phyloP scores from a whole-genome alignment of 2,329 filamentous ascomycete species.

The Colletotrichum sp. region DNA sequence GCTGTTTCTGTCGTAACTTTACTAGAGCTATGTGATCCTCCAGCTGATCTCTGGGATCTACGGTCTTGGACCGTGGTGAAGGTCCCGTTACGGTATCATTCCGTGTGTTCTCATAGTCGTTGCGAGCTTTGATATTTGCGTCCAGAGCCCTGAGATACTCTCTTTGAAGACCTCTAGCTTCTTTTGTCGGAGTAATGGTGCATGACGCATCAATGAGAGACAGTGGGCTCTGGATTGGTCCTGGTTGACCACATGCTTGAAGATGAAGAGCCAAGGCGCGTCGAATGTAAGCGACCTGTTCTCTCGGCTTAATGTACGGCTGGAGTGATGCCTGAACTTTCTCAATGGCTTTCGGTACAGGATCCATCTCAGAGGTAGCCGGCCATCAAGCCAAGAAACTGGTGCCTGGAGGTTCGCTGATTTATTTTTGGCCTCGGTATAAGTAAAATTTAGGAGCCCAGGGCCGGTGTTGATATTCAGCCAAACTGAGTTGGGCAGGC shows the following conservation, averaged over 20 bases:
- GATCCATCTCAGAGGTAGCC: constrained; percentile 22
- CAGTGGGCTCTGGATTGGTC: constrained; percentile 48
- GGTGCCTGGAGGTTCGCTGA: neutral
- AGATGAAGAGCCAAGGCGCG: constrained; percentile 60
- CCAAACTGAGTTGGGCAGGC: neutral
- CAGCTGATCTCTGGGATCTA: constrained; percentile 32
- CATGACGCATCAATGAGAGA: constrained; percentile 50
- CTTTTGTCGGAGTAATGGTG: constrained; percentile 37
- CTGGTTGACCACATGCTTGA: constrained; percentile 48
- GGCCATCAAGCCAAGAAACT: neutral
- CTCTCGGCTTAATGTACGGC: constrained; percentile 60
- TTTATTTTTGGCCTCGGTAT: neutral
- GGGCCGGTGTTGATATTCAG: neutral
- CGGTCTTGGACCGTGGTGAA: constrained; percentile 14
- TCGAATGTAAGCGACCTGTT: constrained; percentile 62
- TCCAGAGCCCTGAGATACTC: constrained; percentile 61
- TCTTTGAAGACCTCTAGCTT: constrained; percentile 52
- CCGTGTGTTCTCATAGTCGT: constrained; percentile 44
- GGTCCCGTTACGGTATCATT: constrained; percentile 25
- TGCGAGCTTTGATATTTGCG: constrained; percentile 55
- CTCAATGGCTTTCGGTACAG: constrained; percentile 37
- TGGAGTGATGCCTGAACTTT: constrained; percentile 49
- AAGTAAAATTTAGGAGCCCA: neutral
- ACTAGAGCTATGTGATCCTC: constrained; percentile 57
- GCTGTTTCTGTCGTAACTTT: constrained; percentile 56